Conservation (phyloP, 139 green algal species). For the Chlorella sp. region DNA sequence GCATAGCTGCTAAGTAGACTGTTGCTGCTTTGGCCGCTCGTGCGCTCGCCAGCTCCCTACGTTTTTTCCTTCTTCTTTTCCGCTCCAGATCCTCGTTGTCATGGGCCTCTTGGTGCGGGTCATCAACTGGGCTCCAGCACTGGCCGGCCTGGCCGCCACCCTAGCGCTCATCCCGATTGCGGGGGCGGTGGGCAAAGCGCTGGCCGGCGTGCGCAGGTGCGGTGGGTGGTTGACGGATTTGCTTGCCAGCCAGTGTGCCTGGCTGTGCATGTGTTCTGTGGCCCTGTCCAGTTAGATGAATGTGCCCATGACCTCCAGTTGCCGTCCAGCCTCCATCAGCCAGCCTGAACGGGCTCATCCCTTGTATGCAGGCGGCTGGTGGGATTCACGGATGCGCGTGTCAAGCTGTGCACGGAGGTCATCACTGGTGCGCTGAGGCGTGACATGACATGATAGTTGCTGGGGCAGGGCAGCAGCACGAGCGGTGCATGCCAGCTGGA, state of each 20-base stretch:
- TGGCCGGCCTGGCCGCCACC: slow-evolving; percentile 79
- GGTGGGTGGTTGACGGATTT: too few species aligned
- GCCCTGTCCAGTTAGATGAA: too few species aligned
- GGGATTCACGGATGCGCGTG: slow-evolving; percentile 78
- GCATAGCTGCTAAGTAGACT: too few species aligned
- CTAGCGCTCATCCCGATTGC: slow-evolving; percentile 82
- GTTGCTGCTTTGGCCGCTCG: too few species aligned
- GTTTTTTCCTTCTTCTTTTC: background rate
- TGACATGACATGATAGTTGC: too few species aligned
- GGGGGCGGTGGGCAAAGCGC: slow-evolving; percentile 64
- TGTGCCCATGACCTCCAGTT: too few species aligned
- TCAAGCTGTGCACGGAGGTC: slow-evolving; percentile 87
- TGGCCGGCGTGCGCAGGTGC: slow-evolving; percentile 59
- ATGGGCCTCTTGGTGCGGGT: slow-evolving; percentile 85
- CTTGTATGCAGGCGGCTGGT: slow-evolving; percentile 46
- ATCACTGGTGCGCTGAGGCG: slow-evolving; percentile 83
- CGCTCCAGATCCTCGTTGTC: slow-evolving; percentile 78
- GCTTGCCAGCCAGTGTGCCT: too few species aligned
- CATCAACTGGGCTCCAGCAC: slow-evolving; percentile 69
- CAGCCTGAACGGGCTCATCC: too few species aligned
- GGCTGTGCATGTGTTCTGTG: too few species aligned
- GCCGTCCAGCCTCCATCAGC: too few species aligned
- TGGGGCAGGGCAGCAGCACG: too few species aligned
- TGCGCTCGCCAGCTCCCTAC: background rate
- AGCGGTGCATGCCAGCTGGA: too few species aligned